Evolutionary conservation across 768 basidiomycete genomes (phyloP).

Genomic region (Crucibulum laeve): DNA sequence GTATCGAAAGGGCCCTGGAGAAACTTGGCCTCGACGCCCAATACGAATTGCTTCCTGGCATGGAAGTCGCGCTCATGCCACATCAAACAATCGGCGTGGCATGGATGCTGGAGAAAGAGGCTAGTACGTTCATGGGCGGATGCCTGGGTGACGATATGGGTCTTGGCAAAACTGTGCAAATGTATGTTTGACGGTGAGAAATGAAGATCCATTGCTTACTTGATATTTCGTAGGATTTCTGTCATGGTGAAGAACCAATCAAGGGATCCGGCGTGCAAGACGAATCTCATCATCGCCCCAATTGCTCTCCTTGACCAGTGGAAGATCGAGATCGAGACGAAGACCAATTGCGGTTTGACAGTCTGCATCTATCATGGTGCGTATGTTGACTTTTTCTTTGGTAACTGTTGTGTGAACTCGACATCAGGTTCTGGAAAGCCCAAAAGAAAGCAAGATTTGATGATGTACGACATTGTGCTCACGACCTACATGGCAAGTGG

Average conservation of each 20-base stretch:
- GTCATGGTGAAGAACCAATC: slow-evolving; percentile 52
- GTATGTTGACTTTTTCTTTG: too few species aligned
- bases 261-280: slow-evolving; percentile 45
- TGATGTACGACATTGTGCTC: slow-evolving; percentile 57
- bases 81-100: slow-evolving; percentile 62
- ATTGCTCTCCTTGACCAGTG: slow-evolving; percentile 65
- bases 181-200: slow-evolving; percentile 19
- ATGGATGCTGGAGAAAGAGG: slow-evolving; percentile 57
- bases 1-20: slow-evolving; percentile 51
- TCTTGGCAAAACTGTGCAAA: slow-evolving; percentile 57
- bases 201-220: slow-evolving; percentile 1
- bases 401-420: too few species aligned
- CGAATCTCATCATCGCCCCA: slow-evolving; percentile 66
- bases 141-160: slow-evolving; percentile 56
- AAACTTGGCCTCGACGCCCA: slow-evolving; percentile 47
- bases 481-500: slow-evolving; percentile 44
- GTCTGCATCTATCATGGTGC: slow-evolving; percentile 63
- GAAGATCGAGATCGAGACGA: slow-evolving; percentile 56
- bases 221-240: slow-evolving; percentile 43
- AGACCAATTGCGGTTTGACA: slow-evolving; percentile 42
- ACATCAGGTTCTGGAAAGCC: slow-evolving; percentile 42
- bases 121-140: slow-evolving; percentile 37
- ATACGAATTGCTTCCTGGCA: slow-evolving; percentile 47
- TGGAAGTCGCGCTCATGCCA: slow-evolving; percentile 60
- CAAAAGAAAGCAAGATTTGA: slow-evolving; percentile 41